Evolutionary conservation across 805 yeast species (phyloP).

Genomic region (Cyberlindnera mrakii): DNA sequence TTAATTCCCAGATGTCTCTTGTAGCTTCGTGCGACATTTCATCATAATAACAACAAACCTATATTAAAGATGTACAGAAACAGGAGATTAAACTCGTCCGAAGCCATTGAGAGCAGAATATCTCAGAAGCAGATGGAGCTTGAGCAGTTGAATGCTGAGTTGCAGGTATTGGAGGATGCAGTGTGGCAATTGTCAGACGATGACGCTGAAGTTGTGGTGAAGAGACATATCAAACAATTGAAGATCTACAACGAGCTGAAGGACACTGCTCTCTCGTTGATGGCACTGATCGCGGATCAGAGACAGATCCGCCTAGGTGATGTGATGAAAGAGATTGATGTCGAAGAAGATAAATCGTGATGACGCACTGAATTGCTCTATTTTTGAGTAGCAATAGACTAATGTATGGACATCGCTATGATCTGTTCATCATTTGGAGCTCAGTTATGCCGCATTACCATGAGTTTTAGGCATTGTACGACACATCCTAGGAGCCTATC

Average conservation of each 20-base stretch:
- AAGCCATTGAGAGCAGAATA: conserved; percentile 7
- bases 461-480: too few species aligned
- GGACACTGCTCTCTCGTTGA: conserved; percentile 53
- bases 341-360: conserved; percentile 13
- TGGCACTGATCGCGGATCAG: conserved; percentile 57
- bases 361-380: too few species aligned
- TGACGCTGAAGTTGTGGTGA: conserved; percentile 41
- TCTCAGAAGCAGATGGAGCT: conserved; percentile 5
- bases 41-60: neutral
- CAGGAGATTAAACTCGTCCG: conserved; percentile 1
- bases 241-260: conserved; percentile 57
- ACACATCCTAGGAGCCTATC: too few species aligned
- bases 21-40: neutral
- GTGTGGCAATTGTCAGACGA: conserved; percentile 12
- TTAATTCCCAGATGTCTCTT: neutral
- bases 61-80: conserved; percentile 5
- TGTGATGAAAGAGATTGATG: conserved; percentile 48
- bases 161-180: conserved; percentile 6
- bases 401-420: too few species aligned
- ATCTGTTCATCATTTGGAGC: too few species aligned
- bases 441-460: too few species aligned
- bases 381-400: too few species aligned
- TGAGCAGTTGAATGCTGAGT: conserved; percentile 2
- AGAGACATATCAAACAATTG: conserved; percentile 44
- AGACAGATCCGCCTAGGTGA: conserved; percentile 39